phyloP scores from a whole-genome alignment of 2,329 filamentous ascomycete genomes.

The Fusarium subglutinans region DNA sequence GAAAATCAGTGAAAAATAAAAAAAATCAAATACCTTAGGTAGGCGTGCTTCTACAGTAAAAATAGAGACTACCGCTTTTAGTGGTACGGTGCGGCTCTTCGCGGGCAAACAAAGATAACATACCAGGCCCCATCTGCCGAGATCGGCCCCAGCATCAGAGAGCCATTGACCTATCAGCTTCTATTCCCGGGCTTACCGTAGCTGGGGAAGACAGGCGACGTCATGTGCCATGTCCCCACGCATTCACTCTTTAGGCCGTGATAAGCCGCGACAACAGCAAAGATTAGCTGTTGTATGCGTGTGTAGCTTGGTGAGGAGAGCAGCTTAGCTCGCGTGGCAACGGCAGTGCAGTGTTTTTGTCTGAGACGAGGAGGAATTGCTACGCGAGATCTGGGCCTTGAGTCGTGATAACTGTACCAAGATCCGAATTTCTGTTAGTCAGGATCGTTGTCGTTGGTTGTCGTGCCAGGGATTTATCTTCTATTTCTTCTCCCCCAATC shows the following conservation, averaged over 20 bases:
- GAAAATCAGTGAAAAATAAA: neutral
- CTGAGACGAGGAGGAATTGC: conserved; percentile 1
- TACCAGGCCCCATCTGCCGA: conserved; percentile 30
- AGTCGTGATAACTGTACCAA: conserved; percentile 22
- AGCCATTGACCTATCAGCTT: conserved; percentile 40
- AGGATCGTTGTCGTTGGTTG: conserved; percentile 10
- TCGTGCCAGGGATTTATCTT: conserved; percentile 2
- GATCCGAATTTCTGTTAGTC: conserved; percentile 31
- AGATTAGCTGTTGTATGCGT: conserved; percentile 11
- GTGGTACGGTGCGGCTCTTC: conserved; percentile 40
- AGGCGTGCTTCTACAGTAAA: neutral
- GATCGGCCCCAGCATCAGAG: conserved; percentile 30
- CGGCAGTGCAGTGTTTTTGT: conserved; percentile 2
- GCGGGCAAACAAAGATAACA: conserved; percentile 32
- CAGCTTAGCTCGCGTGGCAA: conserved; percentile 19
- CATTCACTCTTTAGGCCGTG: conserved; percentile 39
- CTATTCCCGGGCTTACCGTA: conserved; percentile 8
- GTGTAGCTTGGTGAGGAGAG: conserved; percentile 7
- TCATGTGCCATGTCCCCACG: conserved; percentile 37
- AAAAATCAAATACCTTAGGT: neutral
- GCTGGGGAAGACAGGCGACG: conserved; percentile 33
- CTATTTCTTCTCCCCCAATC: conserved; percentile 4
- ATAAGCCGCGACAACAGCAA: conserved; percentile 42
- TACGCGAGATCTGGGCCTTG: conserved; percentile 17
- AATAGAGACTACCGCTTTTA: neutral